These are phyloP conservation scores for Iodosphaeria phyllophila DNA, from an alignment of 2,329 filamentous ascomycete species.

Conservation along the genomic window DNA sequence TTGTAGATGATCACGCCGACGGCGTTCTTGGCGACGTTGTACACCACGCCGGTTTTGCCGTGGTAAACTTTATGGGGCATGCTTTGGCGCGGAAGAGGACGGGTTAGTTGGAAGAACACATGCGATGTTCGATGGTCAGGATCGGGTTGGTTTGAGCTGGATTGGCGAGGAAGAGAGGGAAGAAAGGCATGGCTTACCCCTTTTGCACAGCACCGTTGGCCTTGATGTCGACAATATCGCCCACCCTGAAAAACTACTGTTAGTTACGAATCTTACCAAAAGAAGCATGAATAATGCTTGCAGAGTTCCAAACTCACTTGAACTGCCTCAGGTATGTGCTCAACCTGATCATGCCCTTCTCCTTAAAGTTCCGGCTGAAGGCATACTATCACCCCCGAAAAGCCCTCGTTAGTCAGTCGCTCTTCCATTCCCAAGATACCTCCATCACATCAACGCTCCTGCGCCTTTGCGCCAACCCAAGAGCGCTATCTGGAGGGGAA, in stretches of 20 bases:
- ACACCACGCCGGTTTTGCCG: conserved; percentile 95
- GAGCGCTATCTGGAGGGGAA: too few species aligned
- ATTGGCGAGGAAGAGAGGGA: background rate
- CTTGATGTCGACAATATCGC: conserved; percentile 98
- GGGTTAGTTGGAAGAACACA: conserved; percentile 1
- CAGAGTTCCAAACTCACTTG: conserved; percentile 41
- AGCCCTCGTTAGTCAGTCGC: too few species aligned
- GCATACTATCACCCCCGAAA: conserved; percentile 66
- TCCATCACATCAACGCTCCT: too few species aligned
- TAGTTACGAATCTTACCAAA: conserved; percentile 1
- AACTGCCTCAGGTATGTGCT: conserved; percentile 91
- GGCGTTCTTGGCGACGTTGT: conserved; percentile 97
- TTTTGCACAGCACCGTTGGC: conserved; percentile 97
- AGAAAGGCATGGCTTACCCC: conserved; percentile 56
- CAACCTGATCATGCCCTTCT: conserved; percentile 85
- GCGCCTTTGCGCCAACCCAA: too few species aligned
- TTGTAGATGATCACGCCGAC: conserved; percentile 99
- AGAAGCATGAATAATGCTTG: too few species aligned
- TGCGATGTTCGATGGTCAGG: background rate
- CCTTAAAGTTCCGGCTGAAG: conserved; percentile 86
- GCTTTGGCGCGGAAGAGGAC: conserved; percentile 31
- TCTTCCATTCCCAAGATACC: too few species aligned
- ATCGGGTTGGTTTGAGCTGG: too few species aligned
- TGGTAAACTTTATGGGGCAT: conserved; percentile 99
- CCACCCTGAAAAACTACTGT: conserved; percentile 45